Base-by-base conservation (phyloP, 2,329 filamentous ascomycete species). In the Eurotiales sp. region DNA sequence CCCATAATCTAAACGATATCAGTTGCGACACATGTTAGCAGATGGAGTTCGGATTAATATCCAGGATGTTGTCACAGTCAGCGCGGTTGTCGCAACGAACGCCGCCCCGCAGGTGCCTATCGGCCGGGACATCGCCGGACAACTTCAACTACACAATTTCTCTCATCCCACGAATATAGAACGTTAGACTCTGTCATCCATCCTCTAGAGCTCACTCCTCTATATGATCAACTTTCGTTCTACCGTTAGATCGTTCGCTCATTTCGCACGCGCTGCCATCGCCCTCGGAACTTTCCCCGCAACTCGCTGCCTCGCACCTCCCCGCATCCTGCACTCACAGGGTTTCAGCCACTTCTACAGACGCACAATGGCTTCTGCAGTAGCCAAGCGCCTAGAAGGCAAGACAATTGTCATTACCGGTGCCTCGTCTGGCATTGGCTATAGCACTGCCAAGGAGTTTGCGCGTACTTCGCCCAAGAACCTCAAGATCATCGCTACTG, bases 391-490 rank as follows among this genome's bases (percentile, higher is more conserved):
- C 75, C 88, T 99, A 55, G 81, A 87, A 64, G 90, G 90, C 80
- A 97, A 97, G 77, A 97, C 90, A 4, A 78, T 97, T 53, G 72
- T 97, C 52, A 82, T 99, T 57, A 97, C 93, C 4, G 93, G 93
- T 51, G 93, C 93, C 27, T 93, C 87, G 3, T 95, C 90, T 17
- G 93, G 93, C 56, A 97, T 99, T 70, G 93, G 93, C 21, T 82
- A 62, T 53, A 72, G 69, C 58, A 75, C 73, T 43, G 93, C 92
- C n/a, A 76, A 93, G 58, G 93, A 97, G 71, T 99, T 97, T 65
- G 93, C 93, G 22, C 84, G 89, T 52, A 92, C 91, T 2, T 81
- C 87, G 19, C 90, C 90, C 7, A 79, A 84, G 51, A 81, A 87
- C 67, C 78, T 97, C 58, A 90, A 87, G 67, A 79, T 99, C 46